These are phyloP conservation scores for Nemania sp. DNA, from an alignment of 2,329 filamentous ascomycete genomes.

Conservation along the genomic window DNA sequence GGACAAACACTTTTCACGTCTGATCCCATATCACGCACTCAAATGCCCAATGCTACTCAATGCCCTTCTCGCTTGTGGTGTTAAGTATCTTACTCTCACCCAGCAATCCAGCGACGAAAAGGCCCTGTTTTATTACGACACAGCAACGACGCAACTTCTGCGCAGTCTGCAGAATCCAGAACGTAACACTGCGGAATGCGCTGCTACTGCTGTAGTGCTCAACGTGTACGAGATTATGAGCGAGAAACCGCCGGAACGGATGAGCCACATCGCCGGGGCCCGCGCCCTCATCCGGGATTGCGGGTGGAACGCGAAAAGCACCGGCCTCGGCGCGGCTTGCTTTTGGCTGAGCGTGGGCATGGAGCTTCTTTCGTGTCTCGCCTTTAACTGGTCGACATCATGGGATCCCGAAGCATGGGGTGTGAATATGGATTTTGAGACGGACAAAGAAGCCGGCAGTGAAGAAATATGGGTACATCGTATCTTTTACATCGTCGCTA, in stretches of 20 bases:
- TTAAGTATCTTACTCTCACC: constrained; percentile 75
- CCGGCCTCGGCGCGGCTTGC: constrained; percentile 81
- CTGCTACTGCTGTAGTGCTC: constrained; percentile 83
- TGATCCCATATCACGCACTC: constrained; percentile 82
- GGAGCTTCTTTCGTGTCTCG: constrained; percentile 86
- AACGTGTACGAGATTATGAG: constrained; percentile 95
- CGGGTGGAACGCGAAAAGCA: constrained; percentile 79
- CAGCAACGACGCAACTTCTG: constrained; percentile 77
- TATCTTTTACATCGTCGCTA: constrained; percentile 86
- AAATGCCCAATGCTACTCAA: constrained; percentile 87
- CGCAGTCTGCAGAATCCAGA: constrained; percentile 81
- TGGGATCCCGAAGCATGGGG: constrained; percentile 94
- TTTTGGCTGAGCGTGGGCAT: constrained; percentile 94
- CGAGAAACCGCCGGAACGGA: constrained; percentile 75
- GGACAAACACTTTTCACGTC: constrained; percentile 81
- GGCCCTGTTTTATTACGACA: constrained; percentile 82
- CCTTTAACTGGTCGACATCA: constrained; percentile 82
- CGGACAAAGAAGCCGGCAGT: constrained; percentile 50
- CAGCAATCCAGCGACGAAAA: constrained; percentile 72
- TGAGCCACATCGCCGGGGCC: constrained; percentile 87
- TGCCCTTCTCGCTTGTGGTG: constrained; percentile 86
- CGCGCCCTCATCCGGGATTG: constrained; percentile 87
- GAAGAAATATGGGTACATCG: constrained; percentile 89
- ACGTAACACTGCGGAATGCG: constrained; percentile 81
- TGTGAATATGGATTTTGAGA: constrained; percentile 72